Evolutionary conservation across 2,329 filamentous ascomycete genomes (phyloP), one percentile per base, ranked within the genome.

Genomic region (Calonectria henricotiae): DNA sequence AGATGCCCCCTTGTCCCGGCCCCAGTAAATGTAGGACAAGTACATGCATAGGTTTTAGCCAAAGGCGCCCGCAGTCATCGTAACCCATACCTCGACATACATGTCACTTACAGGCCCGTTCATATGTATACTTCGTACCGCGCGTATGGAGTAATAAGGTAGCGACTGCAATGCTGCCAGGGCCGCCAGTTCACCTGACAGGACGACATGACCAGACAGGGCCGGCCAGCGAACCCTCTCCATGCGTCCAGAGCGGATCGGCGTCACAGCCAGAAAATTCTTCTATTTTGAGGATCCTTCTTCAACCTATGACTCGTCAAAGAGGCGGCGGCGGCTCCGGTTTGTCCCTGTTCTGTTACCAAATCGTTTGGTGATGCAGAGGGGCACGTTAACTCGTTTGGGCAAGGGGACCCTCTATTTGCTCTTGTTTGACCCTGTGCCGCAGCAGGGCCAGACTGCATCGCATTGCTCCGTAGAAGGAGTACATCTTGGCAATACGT

Each of bases 311-410:
- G 65, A 66, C 70, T 65, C 54, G 11, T 39, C 39, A 12, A 51
- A 58, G 67, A 70, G 69, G 55, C 46, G 51, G 74, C 73, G 75
- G 73, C 70, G 64, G 66, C 69, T 72, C 76, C 75, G 76, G 72
- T 74, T 72, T 75, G 72, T 76, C 71, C 75, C 65, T 71, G 68
- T 62, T 67, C 74, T 76, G 69, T 77, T 77, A 77, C 76, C 69
- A 77, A 76, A 77, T 77, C 73, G 76, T 72, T 77, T 77, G 71
- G 41, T 69, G 65, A 69, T 64, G 68, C 71, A 73, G 69, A 69
- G 70, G 47, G 23, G 49, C 25, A 35, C n/a, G 49, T 66, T 74
- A 74, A 64, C 76, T 71, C 32, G 2, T 73, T 75, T 43, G 20
- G 65, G 76, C 66, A 72, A 76, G 67, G 62, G 62, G 30, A 65